Base-by-base conservation (phyloP, 768 basidiomycete genomes). In the Boletus vermiculosoides region DNA sequence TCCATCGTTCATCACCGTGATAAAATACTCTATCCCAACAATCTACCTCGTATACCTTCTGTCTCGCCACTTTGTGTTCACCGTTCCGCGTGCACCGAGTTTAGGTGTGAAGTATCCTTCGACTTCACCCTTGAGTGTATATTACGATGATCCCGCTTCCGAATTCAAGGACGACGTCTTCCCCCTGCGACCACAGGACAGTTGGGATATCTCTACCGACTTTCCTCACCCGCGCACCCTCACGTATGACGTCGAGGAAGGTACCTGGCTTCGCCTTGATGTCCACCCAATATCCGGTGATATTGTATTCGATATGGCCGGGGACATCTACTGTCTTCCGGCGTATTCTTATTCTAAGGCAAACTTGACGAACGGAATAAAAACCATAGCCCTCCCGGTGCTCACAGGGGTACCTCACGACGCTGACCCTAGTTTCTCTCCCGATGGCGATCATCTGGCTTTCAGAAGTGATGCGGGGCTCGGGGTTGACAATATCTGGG, bases 131-230 rank as follows among this genome's bases (percentile, higher is more conserved):
- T 48, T 52, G 20, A 41, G 56, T 45, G 40, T 48, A 28, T 41
- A 60, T 36, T 22, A 52, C 18, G 71, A 72, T 42, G 69, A 77
- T 45, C 77, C 76, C 7, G 75, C 76, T 30, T 72, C 71, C 42
- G 71, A 74, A 23, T 80, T 81, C 76, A 73, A 74, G 63, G 80
- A 81, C 55, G 71, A 88, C 57, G 65, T 84, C 28, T 90, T 82
- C 76, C 88, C 88, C 22, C 69, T 87, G 25, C 85, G 86, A 34
- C 76, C 77, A 39, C 73, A 73, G 7, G 68, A 75, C 20, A 60
- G 71, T 8, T 90, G 87, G 86, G 88, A 90, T 64, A 89, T 90
- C 58, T 88, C 87, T 22, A 88, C 86, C 22, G 84, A 89, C 73
- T 88, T 81, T 61, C 78, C 82, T n/a, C 81, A 83, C 70, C 83